phyloP scores from a whole-genome alignment of 2,329 filamentous ascomycete genomes.

The Aspergillus latus region DNA sequence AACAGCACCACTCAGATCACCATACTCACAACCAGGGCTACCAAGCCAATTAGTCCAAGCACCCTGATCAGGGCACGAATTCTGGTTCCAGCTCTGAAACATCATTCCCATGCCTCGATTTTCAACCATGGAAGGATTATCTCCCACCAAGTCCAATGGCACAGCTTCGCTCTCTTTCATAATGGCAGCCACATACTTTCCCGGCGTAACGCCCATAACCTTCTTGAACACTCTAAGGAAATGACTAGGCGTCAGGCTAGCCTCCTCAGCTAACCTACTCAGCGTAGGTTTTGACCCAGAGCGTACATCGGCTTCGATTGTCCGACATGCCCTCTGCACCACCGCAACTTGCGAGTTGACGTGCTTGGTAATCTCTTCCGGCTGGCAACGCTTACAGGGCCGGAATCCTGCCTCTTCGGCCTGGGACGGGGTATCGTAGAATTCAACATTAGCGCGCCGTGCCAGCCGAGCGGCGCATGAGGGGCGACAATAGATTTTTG shows the following conservation, averaged over 20 bases:
- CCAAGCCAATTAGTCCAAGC: background rate
- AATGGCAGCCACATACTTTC: constrained; percentile 32
- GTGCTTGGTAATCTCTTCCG: constrained; percentile 35
- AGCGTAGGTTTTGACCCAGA: constrained; percentile 40
- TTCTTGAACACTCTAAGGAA: constrained; percentile 58
- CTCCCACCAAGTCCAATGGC: background rate
- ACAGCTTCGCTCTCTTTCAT: too few relatives aligned
- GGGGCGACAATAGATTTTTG: constrained; percentile 58
- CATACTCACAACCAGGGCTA: too few relatives aligned
- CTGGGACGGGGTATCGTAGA: constrained; percentile 49
- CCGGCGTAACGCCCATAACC: constrained; percentile 52
- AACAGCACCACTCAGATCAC: background rate
- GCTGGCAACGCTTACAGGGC: constrained; percentile 58
- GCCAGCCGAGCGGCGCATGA: constrained; percentile 59
- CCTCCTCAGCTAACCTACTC: constrained; percentile 49
- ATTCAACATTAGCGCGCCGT: constrained; percentile 56
- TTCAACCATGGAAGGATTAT: background rate
- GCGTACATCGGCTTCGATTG: constrained; percentile 22
- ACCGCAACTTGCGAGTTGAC: constrained; percentile 33
- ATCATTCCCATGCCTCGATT: background rate
- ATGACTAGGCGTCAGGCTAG: constrained; percentile 52
- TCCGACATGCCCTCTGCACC: constrained; percentile 34
- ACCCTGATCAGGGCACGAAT: background rate
- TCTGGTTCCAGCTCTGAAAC: background rate
- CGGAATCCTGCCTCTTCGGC: constrained; percentile 54